Evolutionary conservation across 768 basidiomycete genomes (phyloP), one percentile per base, ranked within the genome.

Genomic region (Lepiota brunneoincarnata): DNA sequence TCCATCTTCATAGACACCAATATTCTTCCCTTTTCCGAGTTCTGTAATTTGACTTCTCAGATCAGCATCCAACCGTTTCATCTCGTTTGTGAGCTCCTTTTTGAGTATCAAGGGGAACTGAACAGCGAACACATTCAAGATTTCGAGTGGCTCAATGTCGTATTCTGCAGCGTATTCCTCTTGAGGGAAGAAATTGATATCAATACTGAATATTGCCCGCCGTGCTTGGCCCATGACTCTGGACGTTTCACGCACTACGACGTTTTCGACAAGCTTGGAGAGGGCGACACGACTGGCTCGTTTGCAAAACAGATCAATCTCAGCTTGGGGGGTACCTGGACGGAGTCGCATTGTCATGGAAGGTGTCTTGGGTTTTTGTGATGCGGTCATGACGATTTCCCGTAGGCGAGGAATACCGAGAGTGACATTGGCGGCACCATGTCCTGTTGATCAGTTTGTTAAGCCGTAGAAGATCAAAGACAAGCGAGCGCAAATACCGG

Each of bases 321-420:
- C 82, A 17, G 77, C 71, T 18, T 74, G 69, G 3, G 80, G 60
- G 23, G 81, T 71, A 23, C 75, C 80, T 0, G 75, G 69, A 9
- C 80, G 77, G 38, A 94, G 77, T 41, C 79, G 80, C 76, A 98
- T 89, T 28, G 77, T 85, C 97, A 99, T 99, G 4, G 93, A 98
- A 6, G 97, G 97, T 1, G 97, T 99, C 69, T 93, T 96, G 47
- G 95, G 96, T 60, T 93, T 89, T 61, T 83, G 83, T 4, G 96
- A 95, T 5, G 97, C 97, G 0, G 96, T 98, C 95, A 98, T 98
- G 62, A 99, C 92, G 64, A 99, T 97, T 74, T 99, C 97, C 69
- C 96, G 87, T 6, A 99, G 77, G 65, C 97, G 96, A 37, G 97
- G 97, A 62, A 99, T 99, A 81, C 97, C 97, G 40, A 99, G 81